Conservation (phyloP, 768 basidiomycete species). For the Amanita molliuscula region DNA sequence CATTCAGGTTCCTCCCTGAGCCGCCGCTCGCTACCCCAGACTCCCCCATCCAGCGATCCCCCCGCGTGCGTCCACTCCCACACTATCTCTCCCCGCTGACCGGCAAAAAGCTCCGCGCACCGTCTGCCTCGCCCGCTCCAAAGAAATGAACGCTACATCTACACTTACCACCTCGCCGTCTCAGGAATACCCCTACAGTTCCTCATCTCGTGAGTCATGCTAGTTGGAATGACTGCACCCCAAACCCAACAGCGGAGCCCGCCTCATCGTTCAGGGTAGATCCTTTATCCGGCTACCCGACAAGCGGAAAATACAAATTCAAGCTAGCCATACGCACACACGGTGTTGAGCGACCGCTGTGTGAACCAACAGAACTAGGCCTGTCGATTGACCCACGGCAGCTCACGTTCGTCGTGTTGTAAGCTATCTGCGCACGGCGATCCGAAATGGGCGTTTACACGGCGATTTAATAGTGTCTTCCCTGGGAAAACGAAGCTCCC, state of each 20-base stretch:
- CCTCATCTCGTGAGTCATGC: slow-evolving; percentile 36
- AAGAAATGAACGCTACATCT: slow-evolving; percentile 35
- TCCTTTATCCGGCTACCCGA: slow-evolving; percentile 28
- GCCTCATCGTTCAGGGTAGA: slow-evolving; percentile 27
- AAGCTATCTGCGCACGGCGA: background rate
- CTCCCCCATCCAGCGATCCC: slow-evolving; percentile 8
- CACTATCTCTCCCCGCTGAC: slow-evolving; percentile 1
- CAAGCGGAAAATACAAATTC: slow-evolving; percentile 39
- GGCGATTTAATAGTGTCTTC: slow-evolving; percentile 32
- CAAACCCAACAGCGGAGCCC: background rate
- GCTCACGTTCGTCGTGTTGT: slow-evolving; percentile 59
- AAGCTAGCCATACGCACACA: slow-evolving; percentile 44
- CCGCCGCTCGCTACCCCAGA: slow-evolving; percentile 5
- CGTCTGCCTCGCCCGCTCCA: slow-evolving; percentile 15
- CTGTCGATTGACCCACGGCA: slow-evolving; percentile 42
- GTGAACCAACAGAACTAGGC: slow-evolving; percentile 34
- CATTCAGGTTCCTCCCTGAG: background rate
- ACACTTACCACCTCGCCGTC: slow-evolving; percentile 39
- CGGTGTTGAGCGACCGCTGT: slow-evolving; percentile 42
- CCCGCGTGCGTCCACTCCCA: slow-evolving; percentile 1
- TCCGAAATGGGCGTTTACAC: background rate
- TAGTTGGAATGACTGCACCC: background rate
- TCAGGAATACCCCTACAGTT: slow-evolving; percentile 36
- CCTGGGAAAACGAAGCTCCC: slow-evolving; percentile 51
- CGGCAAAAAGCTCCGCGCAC: slow-evolving; percentile 7